phyloP scores from a whole-genome alignment of 2,329 filamentous ascomycete genomes.

The Plenodomus lindquistii region DNA sequence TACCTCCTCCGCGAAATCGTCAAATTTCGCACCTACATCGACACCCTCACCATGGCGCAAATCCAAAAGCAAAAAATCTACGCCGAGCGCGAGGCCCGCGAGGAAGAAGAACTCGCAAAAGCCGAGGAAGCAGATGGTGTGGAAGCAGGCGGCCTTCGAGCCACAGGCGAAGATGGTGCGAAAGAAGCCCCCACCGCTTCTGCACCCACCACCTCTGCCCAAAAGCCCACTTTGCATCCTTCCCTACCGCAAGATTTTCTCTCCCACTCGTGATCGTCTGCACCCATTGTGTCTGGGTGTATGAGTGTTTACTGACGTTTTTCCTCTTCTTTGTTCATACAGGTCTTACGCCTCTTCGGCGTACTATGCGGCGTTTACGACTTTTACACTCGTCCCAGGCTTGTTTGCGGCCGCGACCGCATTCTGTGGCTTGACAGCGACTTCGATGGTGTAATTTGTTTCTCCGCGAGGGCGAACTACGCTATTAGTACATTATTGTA shows the following conservation, averaged over 20 bases:
- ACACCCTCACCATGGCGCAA: slow-evolving; percentile 75
- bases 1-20: slow-evolving; percentile 93
- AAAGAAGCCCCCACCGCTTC: slow-evolving; percentile 32
- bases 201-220: slow-evolving; percentile 17
- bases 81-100: slow-evolving; percentile 39
- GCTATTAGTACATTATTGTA: slow-evolving; percentile 19
- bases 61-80: slow-evolving; percentile 73
- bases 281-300: slow-evolving; percentile 1
- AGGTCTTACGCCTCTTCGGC: slow-evolving; percentile 41
- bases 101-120: slow-evolving; percentile 20
- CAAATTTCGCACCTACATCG: slow-evolving; percentile 95
- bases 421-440: slow-evolving; percentile 33
- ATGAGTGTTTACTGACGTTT: slow-evolving; percentile 33
- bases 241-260: slow-evolving; percentile 6
- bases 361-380: slow-evolving; percentile 40
- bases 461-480: no score
- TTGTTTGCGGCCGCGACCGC: slow-evolving; percentile 28
- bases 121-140: slow-evolving; percentile 13
- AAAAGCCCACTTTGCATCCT: slow-evolving; percentile 4
- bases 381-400: slow-evolving; percentile 42
- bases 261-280: slow-evolving; percentile 10
- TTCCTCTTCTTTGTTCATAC: slow-evolving; percentile 22
- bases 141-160: slow-evolving; percentile 7
- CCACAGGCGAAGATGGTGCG: slow-evolving; percentile 40
- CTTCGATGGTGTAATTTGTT: slow-evolving; percentile 17